These are phyloP conservation scores for Cucurbita pepo DNA, from an alignment of 306 rosid genomes.

Conservation along the genomic window DNA sequence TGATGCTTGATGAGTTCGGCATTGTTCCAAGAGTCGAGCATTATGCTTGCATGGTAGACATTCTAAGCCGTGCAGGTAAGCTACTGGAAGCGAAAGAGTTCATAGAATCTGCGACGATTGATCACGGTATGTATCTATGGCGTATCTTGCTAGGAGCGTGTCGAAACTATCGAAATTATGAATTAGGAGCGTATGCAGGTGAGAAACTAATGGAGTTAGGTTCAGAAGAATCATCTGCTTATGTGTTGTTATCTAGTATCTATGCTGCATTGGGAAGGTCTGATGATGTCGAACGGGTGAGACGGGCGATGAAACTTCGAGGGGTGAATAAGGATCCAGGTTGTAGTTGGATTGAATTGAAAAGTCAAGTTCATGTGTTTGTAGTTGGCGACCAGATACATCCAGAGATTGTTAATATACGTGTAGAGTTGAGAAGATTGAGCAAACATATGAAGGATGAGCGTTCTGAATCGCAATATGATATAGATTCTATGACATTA, in stretches of 20 bases:
- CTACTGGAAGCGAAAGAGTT: conserved; percentile 60
- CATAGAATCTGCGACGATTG: conserved; percentile 58
- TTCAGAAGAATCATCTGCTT: conserved; percentile 58
- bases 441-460: conserved; percentile 58
- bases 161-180: conserved; percentile 48
- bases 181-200: conserved; percentile 68
- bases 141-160: conserved; percentile 71
- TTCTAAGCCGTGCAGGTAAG: conserved; percentile 74
- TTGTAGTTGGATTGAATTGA: conserved; percentile 86
- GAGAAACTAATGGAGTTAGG: conserved; percentile 71
- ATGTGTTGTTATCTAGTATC: conserved; percentile 59
- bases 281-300: conserved; percentile 67
- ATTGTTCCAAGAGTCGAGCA: conserved; percentile 56
- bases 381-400: conserved; percentile 79
- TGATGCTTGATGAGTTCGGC: conserved; percentile 49
- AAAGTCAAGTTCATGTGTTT: conserved; percentile 64
- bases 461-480: conserved; percentile 22
- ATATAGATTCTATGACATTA: neutral
- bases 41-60: conserved; percentile 82
- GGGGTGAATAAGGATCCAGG: conserved; percentile 81
- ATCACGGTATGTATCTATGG: conserved; percentile 68
- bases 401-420: conserved; percentile 44
- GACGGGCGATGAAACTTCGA: conserved; percentile 53
- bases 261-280: conserved; percentile 47
- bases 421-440: conserved; percentile 26